Base-by-base conservation (phyloP, 2,329 filamentous ascomycete species). In the Curvularia verruculosa region DNA sequence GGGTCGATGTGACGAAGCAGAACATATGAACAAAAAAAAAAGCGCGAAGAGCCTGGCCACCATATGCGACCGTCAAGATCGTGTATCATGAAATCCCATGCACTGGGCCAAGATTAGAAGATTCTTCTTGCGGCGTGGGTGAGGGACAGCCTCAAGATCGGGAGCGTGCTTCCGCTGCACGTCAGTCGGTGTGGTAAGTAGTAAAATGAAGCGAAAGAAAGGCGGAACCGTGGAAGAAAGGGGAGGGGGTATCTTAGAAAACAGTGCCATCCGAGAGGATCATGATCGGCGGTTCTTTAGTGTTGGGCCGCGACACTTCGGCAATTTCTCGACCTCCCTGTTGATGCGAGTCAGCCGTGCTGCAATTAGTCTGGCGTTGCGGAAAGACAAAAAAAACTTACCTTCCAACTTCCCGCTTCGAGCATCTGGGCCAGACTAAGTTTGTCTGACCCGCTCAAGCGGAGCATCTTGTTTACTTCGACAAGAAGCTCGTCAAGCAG, bases 401-500 rank as follows among this genome's bases (percentile, higher is more conserved):
- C 93, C 90, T 98, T 98, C 94, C 95, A 99, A 73, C 91, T 96
- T 49, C 95, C 95, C 13, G 94, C 95, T 77, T 98, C 95, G 18
- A 99, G 83, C 80, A 99, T 87, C 76, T 99, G 95, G 5, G 93
- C 87, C 65, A 98, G 78, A 39, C 82, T 90, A 74, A 99, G 79
- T 66, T 83, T 82, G 64, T 94, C 87, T 36, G 85, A 80, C 3
- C 90, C 91, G 7, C 82, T 83, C 39, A 97, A 78, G 54, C 85
- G 86, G 46, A 97, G 77, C 46, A 85, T 79, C 39, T 81, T 77
- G 74, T 91, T 91, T 65, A 92, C 89, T 57, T 90, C 87, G 2
- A 81, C 81, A 18, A 90, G 80, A 12, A 93, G 80, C 65, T 89
- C 84, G 73, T 92, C 89, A 49, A 93, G 75, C 67, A 92, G 88